Percentiles rank a stretch among this genome's conserved stretches.
phyloP scores from a whole-genome alignment of 768 basidiomycete species.

The Tubosaeta brunneosetosa region DNA sequence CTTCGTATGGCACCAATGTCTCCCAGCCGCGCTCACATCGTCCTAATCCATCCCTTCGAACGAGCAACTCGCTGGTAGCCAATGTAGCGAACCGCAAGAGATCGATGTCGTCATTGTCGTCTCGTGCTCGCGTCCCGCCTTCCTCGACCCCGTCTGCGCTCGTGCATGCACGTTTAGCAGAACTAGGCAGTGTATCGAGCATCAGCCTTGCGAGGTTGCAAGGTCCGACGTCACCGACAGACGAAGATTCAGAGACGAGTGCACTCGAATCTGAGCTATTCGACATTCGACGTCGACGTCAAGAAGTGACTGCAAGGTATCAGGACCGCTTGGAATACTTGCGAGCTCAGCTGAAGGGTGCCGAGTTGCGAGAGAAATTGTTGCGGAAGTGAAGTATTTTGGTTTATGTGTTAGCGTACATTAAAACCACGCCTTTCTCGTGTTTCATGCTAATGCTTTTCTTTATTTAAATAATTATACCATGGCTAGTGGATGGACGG shows the following conservation, averaged over 20 bases:
- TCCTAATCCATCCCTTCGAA: constrained; percentile 35
- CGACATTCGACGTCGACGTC: constrained; percentile 64
- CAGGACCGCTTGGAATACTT: constrained; percentile 75
- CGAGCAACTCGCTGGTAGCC: constrained; percentile 25
- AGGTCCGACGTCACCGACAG: constrained; percentile 18
- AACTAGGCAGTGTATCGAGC: constrained; percentile 38
- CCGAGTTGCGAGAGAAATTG: constrained; percentile 79
- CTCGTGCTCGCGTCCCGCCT: constrained; percentile 38
- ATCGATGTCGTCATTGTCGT: constrained; percentile 58
- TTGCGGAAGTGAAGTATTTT: constrained; percentile 46
- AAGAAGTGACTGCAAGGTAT: constrained; percentile 69
- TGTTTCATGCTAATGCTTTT: constrained; percentile 15
- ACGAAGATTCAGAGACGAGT: constrained; percentile 35
- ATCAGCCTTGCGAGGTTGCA: constrained; percentile 49
- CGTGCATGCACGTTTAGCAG: constrained; percentile 27
- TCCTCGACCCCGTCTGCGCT: constrained; percentile 31
- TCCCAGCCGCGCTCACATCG: constrained; percentile 46
- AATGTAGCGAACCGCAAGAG: constrained; percentile 47
- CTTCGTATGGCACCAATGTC: constrained; percentile 45
- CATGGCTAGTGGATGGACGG: neutral
- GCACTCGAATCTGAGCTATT: constrained; percentile 55
- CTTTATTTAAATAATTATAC: constrained; percentile 10
- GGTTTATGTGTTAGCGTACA: neutral
- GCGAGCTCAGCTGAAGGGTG: constrained; percentile 77
- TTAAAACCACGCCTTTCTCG: constrained; percentile 3